These are phyloP conservation scores for Pinus tabuliformis DNA, from an alignment of 75 land plant genomes.

Conservation along the genomic window DNA sequence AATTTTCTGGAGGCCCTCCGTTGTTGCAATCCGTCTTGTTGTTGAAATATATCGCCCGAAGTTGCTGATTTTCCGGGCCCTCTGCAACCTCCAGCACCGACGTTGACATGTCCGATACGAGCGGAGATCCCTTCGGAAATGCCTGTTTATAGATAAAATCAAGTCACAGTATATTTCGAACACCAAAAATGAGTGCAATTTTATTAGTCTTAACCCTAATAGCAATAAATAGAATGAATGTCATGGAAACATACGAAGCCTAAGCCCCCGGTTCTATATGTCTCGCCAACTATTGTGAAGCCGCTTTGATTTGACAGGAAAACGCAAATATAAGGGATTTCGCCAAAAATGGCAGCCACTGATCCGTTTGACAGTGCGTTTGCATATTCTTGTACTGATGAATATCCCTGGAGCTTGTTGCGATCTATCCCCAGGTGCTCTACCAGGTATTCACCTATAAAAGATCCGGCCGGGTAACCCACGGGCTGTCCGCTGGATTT, in stretches of 20 bases:
- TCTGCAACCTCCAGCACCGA: constrained; percentile 43
- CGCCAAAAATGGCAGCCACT: constrained; percentile 36
- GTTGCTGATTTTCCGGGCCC: constrained; percentile 22
- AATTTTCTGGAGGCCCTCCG: constrained; percentile 11
- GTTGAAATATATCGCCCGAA: constrained; percentile 34
- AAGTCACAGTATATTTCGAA: too few species aligned
- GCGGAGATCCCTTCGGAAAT: constrained; percentile 51
- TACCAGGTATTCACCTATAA: constrained; percentile 6
- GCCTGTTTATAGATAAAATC: constrained; percentile 14
- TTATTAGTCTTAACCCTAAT: too few species aligned
- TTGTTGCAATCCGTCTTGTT: constrained; percentile 15
- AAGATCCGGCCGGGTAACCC: constrained; percentile 45
- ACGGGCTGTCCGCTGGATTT: constrained; percentile 15
- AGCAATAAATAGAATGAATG: too few species aligned
- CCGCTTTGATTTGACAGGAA: constrained; percentile 31
- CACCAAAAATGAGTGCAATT: too few species aligned
- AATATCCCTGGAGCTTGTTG: constrained; percentile 10
- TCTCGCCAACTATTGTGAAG: constrained; percentile 44
- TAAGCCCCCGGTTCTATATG: constrained; percentile 49
- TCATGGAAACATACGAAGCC: constrained; percentile 49
- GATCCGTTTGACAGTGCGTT: constrained; percentile 25
- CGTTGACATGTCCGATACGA: constrained; percentile 30
- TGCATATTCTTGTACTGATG: too few species aligned
- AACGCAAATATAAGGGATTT: constrained; percentile 31
- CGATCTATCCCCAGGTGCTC: constrained; percentile 7